Evolutionary conservation across 495 filamentous ascomycete species (phyloP), one percentile per base, ranked within the genome.

Genomic region (Penicillium manginii): DNA sequence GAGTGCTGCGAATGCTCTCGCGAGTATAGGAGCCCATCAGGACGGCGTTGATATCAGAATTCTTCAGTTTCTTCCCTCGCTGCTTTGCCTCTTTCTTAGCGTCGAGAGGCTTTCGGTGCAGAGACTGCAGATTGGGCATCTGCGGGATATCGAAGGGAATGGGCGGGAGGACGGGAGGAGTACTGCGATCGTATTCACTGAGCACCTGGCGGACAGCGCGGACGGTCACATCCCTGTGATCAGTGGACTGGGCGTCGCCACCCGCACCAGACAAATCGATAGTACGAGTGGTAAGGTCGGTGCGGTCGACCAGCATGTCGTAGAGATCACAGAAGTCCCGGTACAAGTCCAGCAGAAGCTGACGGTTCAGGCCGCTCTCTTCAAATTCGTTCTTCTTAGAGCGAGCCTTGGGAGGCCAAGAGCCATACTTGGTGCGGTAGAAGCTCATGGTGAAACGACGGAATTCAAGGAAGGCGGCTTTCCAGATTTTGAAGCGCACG

Each of bases 371-470:
- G 4, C 94, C 94, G 58, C 75, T 84, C 61, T 91, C 91, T 17
- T 89, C 88, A 47, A 96, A 94, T 11, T 87, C 82, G 65, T 96
- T 96, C 80, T 96, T 97, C 79, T 97, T 97, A 39, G 86, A 92
- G 50, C 80, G 84, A 0, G 91, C 92, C 69, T 93, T 94, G 35
- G 96, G 94, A 18, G 96, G 93, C 94, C 94, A 98, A 51, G 88
- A 87, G 39, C 96, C 96, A 67, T 96, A 96, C 50, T 85, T 83
- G 48, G 85, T 73, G 65, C 92, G 92, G 72, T 94, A 96, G 73
- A 91, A 90, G 50, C 79, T 77, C 50, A 96, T 78, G 15, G 89
- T 81, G 59, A 89, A 88, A 54, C 85, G 88, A 35, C 91, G 84
- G 80, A 92, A 89, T 23, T 85, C 81, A 46, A 81, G 73, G 69